phyloP scores from a whole-genome alignment of 1,284 basidiomycete species.

The Chiua sp. region DNA sequence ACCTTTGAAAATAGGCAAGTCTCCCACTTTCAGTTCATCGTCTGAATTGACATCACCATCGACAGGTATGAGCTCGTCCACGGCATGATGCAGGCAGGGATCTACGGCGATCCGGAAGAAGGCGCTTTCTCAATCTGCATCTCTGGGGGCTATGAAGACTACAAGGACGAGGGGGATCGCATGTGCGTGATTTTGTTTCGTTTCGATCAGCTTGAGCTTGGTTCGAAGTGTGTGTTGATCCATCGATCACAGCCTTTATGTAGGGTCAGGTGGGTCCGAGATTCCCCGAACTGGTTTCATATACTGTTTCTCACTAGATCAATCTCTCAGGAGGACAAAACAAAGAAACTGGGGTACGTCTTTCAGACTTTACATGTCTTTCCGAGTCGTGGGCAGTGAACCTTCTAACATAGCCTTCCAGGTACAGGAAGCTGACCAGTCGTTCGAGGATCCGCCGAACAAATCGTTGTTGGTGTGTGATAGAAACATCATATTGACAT shows the following conservation, averaged over 20 bases:
- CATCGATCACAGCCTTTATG: slow-evolving; percentile 41
- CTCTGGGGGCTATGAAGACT: slow-evolving; percentile 48
- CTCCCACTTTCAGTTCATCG: too few species aligned
- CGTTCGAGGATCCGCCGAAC: slow-evolving; percentile 39
- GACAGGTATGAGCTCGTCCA: background rate
- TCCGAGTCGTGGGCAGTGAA: background rate
- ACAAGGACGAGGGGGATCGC: slow-evolving; percentile 42
- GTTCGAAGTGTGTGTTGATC: too few species aligned
- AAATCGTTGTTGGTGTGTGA: slow-evolving; percentile 36
- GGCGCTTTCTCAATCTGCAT: slow-evolving; percentile 49
- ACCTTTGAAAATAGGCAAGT: too few species aligned
- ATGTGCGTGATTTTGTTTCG: slow-evolving; percentile 41
- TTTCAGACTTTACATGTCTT: too few species aligned
- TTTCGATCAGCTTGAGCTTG: background rate
- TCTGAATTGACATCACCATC: too few species aligned
- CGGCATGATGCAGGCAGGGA: slow-evolving; percentile 24
- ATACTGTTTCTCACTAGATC: background rate
- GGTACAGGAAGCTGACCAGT: slow-evolving; percentile 41
- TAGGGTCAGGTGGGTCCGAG: slow-evolving; percentile 36
- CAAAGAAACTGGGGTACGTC: too few species aligned
- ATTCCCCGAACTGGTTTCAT: too few species aligned
- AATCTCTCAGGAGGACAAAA: slow-evolving; percentile 31
- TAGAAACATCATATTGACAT: background rate
- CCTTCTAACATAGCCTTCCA: background rate
- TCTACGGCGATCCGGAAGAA: slow-evolving; percentile 26